Base-by-base conservation (phyloP, 1,139 yeast species). In the Blastobotrys capitulatus region DNA sequence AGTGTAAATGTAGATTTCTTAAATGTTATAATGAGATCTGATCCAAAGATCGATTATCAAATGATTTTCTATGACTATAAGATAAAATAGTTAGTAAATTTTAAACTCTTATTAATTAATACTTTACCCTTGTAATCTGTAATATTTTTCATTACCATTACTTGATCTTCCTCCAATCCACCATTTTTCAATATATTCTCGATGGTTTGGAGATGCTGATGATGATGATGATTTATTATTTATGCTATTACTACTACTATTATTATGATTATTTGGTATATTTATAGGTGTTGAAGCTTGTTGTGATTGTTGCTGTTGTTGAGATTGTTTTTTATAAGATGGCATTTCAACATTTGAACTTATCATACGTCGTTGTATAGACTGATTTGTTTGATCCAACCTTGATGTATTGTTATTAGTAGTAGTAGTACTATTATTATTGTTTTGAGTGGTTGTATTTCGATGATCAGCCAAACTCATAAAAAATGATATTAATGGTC, bases 161-260 rank as follows among this genome's bases (percentile, higher is more conserved):
- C 63, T 50, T 2, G 66, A 54, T 25, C 61, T 50, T 6, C 66
- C 66, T 5, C 67, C 67, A 29, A 64, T 62, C 67, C 68, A 63
- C 66, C 66, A 62, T 47, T 61, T 61, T 41, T 60, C 63, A 13
- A 52, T 40, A 25, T 38, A 16, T 20, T 46, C 31, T 46, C 39
- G 20, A 47, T n/a, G 42, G 22, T 32, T 36, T 31, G 46, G 44
- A 22, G 25, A 22, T 22, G 25, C 4, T 16, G 41, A 19, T 25
- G 45, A 13, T 8, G 18, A 19, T 34, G 45, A 2, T 16, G 41
- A 19, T 40, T 27, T 42, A 20, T 15, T 20, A 22, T n/a, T 6
- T 26, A 16, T 35, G 22, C 38, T 35, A 20, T 19, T 35, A 35
- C 38, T 35, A 8, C 38, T 35, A 13, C 38, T 35, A 12, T 9